Conservation (phyloP, 176 grass and related monocot species). For the Oryza glaberrima region DNA sequence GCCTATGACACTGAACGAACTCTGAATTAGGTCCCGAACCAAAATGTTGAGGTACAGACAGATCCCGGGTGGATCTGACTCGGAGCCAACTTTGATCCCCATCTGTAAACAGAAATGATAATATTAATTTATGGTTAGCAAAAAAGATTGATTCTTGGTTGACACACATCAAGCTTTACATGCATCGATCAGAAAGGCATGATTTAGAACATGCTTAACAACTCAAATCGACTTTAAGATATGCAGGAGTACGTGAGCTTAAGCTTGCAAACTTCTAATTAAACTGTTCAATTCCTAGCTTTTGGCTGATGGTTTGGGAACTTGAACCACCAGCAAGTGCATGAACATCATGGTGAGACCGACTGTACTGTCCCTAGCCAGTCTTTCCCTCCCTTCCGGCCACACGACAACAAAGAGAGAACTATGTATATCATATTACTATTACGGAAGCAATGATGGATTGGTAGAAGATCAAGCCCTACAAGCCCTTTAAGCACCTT, state of each 20-base stretch:
- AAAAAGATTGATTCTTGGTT: constrained; percentile 22
- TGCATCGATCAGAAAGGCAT: constrained; percentile 29
- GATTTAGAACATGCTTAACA: constrained; percentile 9
- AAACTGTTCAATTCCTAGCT: constrained; percentile 8
- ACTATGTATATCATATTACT: constrained; percentile 41
- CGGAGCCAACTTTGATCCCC: constrained; percentile 45
- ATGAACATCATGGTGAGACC: constrained; percentile 35
- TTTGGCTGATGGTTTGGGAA: constrained; percentile 40
- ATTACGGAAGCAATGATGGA: constrained; percentile 32
- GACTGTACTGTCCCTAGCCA: constrained; percentile 5
- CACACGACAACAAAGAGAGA: neutral
- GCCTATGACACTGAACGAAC: constrained; percentile 29
- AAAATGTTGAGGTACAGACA: constrained; percentile 23
- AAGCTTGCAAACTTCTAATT: constrained; percentile 22
- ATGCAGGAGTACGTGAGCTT: neutral
- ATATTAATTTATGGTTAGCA: neutral
- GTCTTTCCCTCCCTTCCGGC: neutral
- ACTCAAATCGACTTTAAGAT: constrained; percentile 10
- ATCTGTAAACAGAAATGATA: constrained; percentile 22
- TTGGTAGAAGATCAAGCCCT: constrained; percentile 8
- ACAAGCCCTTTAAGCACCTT: constrained; percentile 9
- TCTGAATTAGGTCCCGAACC: constrained; percentile 18
- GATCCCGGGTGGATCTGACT: constrained; percentile 48
- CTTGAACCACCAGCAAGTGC: constrained; percentile 49
- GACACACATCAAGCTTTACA: constrained; percentile 19